phyloP scores from a whole-genome alignment of 352 stramenopile species.

The Nothophytophthora sp. region DNA sequence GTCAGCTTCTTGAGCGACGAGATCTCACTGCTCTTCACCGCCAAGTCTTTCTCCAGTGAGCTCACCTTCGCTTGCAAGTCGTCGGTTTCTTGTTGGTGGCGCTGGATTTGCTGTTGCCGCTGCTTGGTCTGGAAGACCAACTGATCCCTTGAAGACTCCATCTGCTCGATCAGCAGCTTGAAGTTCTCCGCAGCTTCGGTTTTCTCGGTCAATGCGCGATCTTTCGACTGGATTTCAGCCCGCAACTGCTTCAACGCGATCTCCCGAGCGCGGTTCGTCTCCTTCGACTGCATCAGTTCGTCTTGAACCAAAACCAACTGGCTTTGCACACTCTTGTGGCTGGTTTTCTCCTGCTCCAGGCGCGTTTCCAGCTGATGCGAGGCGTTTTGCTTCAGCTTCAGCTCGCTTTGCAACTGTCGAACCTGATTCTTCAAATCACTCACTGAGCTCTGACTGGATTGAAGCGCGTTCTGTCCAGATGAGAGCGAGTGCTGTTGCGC shows the following conservation, averaged over 20 bases:
- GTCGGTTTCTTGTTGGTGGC: conserved; percentile 51
- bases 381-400: conserved; percentile 52
- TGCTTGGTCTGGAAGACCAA: conserved; percentile 80
- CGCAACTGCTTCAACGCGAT: conserved; percentile 61
- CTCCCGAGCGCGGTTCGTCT: conserved; percentile 51
- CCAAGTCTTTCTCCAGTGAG: conserved; percentile 44
- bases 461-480: conserved; percentile 51
- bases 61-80: conserved; percentile 52
- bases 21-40: conserved; percentile 48
- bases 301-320: conserved; percentile 60
- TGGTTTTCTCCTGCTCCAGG: conserved; percentile 67
- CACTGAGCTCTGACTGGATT: conserved; percentile 55
- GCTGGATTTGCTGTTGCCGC: conserved; percentile 65
- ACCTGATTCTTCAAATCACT: conserved; percentile 63
- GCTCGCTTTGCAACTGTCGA: conserved; percentile 61
- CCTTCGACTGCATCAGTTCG: conserved; percentile 56
- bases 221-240: conserved; percentile 55
- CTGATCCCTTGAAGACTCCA: conserved; percentile 83
- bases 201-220: conserved; percentile 64
- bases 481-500: conserved; percentile 62
- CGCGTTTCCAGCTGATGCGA: conserved; percentile 60
- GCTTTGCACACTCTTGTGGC: conserved; percentile 57
- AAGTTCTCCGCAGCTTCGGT: conserved; percentile 65
- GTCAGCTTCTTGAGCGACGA: conserved; percentile 69
- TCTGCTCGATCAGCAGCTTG: conserved; percentile 77